A percentile compares a stretch with the other conserved stretches of the same genome.
phyloP scores from a whole-genome alignment of 306 rosid species.

The Gastrolobium villosum region DNA sequence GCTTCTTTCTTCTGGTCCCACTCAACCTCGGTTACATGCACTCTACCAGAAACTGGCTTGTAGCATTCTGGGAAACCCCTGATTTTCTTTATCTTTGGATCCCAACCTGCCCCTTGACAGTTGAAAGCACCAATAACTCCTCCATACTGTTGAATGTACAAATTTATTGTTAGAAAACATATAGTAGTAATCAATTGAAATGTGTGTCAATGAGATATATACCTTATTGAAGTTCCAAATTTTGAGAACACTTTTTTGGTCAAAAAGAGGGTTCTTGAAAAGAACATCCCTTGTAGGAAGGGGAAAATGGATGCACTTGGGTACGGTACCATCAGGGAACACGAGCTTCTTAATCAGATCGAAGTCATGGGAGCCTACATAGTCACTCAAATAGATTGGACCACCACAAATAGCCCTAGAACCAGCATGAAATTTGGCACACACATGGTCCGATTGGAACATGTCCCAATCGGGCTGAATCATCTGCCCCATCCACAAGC shows the following conservation, averaged over 20 bases:
- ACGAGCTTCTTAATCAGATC: slow-evolving; percentile 82
- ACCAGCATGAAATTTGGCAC: slow-evolving; percentile 90
- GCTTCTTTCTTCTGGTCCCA: slow-evolving; percentile 83
- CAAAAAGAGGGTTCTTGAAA: slow-evolving; percentile 83
- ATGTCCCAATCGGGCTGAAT: slow-evolving; percentile 97
- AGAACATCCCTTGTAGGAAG: slow-evolving; percentile 94
- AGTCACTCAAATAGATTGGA: slow-evolving; percentile 83
- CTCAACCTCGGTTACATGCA: slow-evolving; percentile 78
- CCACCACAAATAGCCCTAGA: slow-evolving; percentile 91
- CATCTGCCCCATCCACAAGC: slow-evolving; percentile 96
- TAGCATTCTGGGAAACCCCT: slow-evolving; percentile 75
- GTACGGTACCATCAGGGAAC: slow-evolving; percentile 81
- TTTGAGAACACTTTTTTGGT: slow-evolving; percentile 72
- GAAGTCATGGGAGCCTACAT: slow-evolving; percentile 78
- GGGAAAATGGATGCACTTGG: slow-evolving; percentile 76
- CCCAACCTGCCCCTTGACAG: slow-evolving; percentile 98
- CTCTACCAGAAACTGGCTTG: slow-evolving; percentile 62
- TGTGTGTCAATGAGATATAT: not conserved
- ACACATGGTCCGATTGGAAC: slow-evolving; percentile 88
- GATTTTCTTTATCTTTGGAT: slow-evolving; percentile 64
- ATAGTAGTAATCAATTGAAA: not conserved
- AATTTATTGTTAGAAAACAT: not conserved
- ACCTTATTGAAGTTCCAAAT: slow-evolving; percentile 94
- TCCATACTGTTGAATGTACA: slow-evolving; percentile 65
- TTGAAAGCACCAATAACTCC: slow-evolving; percentile 93